Conservation (phyloP, 768 basidiomycete species). For the Tulasnella sp. region DNA sequence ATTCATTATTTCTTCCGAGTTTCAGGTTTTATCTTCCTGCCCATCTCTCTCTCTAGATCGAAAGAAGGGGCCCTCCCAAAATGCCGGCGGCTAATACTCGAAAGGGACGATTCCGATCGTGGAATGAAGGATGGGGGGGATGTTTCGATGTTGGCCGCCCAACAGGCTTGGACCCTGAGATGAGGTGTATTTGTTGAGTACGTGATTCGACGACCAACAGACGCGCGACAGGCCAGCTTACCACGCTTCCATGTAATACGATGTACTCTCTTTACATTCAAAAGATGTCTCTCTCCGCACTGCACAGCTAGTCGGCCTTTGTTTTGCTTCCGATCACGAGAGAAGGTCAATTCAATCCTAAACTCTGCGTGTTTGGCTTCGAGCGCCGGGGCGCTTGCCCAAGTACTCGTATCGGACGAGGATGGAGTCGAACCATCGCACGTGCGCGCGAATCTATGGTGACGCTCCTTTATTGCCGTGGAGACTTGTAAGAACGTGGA, state of each 20-base stretch:
- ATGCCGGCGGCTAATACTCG: background rate
- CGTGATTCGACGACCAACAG: background rate
- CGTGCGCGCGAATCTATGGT: too few species aligned
- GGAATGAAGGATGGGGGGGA: background rate
- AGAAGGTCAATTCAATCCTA: background rate
- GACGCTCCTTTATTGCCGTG: too few species aligned
- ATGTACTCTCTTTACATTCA: background rate
- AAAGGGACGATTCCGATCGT: background rate
- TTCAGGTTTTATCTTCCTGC: too few species aligned
- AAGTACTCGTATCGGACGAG: too few species aligned
- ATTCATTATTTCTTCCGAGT: too few species aligned
- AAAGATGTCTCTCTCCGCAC: background rate
- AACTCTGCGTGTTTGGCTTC: too few species aligned
- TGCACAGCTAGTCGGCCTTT: background rate
- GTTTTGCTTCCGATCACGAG: background rate
- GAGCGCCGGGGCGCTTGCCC: background rate
- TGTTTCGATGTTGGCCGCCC: background rate
- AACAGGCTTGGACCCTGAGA: background rate
- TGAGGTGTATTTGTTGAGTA: background rate
- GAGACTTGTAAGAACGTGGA: too few species aligned
- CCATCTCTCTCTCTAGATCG: too few species aligned
- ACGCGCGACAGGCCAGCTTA: background rate
- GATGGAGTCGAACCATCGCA: too few species aligned
- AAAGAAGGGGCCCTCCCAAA: background rate
- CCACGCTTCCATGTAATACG: background rate